Conservation (phyloP, 176 grass and related monocot genomes). For the Otatea glauca region DNA sequence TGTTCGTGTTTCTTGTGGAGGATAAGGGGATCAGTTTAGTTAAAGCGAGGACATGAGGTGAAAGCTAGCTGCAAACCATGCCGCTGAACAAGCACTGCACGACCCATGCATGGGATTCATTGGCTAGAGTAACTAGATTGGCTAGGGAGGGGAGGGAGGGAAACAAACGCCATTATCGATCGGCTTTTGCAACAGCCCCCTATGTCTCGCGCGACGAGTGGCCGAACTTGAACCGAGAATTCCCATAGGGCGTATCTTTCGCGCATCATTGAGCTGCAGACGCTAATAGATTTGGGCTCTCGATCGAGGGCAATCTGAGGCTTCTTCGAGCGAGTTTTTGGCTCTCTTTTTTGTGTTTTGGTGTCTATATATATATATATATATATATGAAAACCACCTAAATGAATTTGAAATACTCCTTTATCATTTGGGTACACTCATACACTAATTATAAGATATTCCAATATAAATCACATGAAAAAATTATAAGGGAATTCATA, state of each 20-base stretch:
- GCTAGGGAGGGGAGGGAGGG: background rate
- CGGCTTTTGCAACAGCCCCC: constrained; percentile 3
- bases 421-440: too few species aligned
- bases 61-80: background rate
- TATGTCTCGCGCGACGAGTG: constrained; percentile 38
- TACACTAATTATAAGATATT: too few species aligned
- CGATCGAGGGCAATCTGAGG: too few species aligned
- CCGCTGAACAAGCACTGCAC: constrained; percentile 22
- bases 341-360: too few species aligned
- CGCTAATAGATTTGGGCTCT: constrained; percentile 22
- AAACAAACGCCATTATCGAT: background rate
- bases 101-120: background rate
- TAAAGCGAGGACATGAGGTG: constrained; percentile 31
- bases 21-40: background rate
- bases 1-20: constrained; percentile 25
- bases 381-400: too few species aligned
- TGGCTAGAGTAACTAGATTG: background rate
- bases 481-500: too few species aligned
- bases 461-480: too few species aligned
- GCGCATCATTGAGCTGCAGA: constrained; percentile 9
- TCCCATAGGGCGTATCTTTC: constrained; percentile 36
- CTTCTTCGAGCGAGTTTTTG: too few species aligned
- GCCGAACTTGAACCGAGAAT: background rate
- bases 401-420: too few species aligned
- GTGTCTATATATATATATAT: too few species aligned